Evolutionary conservation across 495 filamentous ascomycete genomes (phyloP), one percentile per base, ranked within the genome.

Genomic region (Lasiosphaeriaceae sp.): DNA sequence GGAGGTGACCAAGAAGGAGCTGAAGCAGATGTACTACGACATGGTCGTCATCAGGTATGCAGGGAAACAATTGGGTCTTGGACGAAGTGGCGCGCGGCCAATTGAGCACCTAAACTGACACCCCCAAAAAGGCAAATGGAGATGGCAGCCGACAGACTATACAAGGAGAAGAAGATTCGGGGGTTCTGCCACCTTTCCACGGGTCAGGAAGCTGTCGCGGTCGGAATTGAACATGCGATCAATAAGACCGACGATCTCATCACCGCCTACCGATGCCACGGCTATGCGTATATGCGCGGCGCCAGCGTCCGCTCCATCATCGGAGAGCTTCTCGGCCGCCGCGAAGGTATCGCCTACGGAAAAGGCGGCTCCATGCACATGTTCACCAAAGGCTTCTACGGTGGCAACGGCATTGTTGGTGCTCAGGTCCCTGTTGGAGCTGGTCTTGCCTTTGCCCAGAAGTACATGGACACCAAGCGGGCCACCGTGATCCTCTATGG

Each of bases 281-380:
- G 94, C 69, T 98, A 92, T 71, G 95, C 94, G 60, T 74, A 96
- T 70, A 96, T 98, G 92, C 90, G 95, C 61, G 94, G 94, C 56
- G 95, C 83, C 66, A 87, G 88, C 54, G 86, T 97, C 66, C 88
- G 90, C 72, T 88, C 87, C 55, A 96, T 98, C 74, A 96, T 98
- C 69, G 94, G 93, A 65, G 94, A 98, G 78, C 83, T 98, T 52
- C 84, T 98, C 26, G 94, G 94, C 62, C 87, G 94, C 62, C 85
- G 94, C 67, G 91, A 92, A 67, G 94, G 94, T 76, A 97, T 98
- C 71, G 90, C 94, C 54, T 93, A 96, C 80, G 94, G 94, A 68
- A 98, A 98, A 83, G 94, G 94, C 67, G 94, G 94, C 61, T 96
- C 90, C 55, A 98, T 98, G 94, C 94, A 98, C 81, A 98, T 98